Evolutionary conservation across 495 filamentous ascomycete genomes (phyloP), one percentile per base, ranked within the genome.

Genomic region (Hypoxylon trugodes): DNA sequence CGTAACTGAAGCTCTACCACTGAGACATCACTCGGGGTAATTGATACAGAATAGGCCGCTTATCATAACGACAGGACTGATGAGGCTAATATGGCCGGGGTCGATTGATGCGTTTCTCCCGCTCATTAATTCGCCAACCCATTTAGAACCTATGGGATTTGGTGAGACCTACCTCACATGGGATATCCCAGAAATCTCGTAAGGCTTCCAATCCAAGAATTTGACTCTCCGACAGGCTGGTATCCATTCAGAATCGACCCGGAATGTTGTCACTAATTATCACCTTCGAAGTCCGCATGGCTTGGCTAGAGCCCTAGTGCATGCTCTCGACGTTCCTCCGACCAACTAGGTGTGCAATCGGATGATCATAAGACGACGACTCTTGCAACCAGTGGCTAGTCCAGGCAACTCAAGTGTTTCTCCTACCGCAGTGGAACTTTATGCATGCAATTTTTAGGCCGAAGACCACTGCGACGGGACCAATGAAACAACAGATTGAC

Each of bases 401-500:
- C 37, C 36, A 35, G 19, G 15, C 28, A 55, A 18, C 8, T 38
- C 18, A 21, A 45, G 8, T 13, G 37, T 18, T 30, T 18, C 46
- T 40, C 35, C 37, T n/a, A 22, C 40, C 19, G 38, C 40, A 6
- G 62, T 61, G 40, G 40, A 47, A 46, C 58, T 48, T 21, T 15
- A 38, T 47, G 46, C 41, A 49, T 58, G 37, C 35, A 15, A 10
- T 30, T 43, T 47, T 58, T 21, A 47, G 10, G 22, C 41, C 25
- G 41, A 58, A 50, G 7, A 41, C 38, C 41, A 24, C 12, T 21
- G 22, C 25, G 16, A 32, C n/a, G 32, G 58, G 35, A 58, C 41
- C 41, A 38, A 42, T 18, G 13, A 19, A 49, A 28, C 19, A 26
- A 21, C 0, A 24, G 19, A 18, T 43, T 43, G 10, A 26, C 33